Evolutionary conservation across 2,329 filamentous ascomycete species (phyloP), one percentile per base, ranked within the genome.

Genomic region (Ceratocystis ficicola): DNA sequence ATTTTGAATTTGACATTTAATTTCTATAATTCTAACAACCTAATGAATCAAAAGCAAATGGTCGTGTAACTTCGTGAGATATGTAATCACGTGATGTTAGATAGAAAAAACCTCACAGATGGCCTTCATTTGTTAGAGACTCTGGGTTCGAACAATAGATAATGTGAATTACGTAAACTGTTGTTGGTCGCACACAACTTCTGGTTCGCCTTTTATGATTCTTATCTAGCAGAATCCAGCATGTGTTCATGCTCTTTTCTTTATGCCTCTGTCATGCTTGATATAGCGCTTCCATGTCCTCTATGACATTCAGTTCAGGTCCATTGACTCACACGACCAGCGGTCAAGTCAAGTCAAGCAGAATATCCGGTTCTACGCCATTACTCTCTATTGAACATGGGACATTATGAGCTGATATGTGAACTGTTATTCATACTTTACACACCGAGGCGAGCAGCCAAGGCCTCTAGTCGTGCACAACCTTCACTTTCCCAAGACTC

Each of bases 351-450:
- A n/a, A 30, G 17, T 8, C 20, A n/a, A 30, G 36, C 10, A 41
- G 36, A 41, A 22, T 30, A n/a, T 36, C 22, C 22, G 30, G 5
- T 59, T 25, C 17, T 20, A 30, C 12, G 17, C n/a, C 55, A n/a
- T n/a, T 15, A 36, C 17, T 36, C 12, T n/a, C 32, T 3, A n/a
- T 52, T 52, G 48, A 15, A 52, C 15, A 22, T 22, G 48, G 46
- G 5, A 48, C 1, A 41, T 41, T 12, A 3, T 30, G 8, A 17
- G 30, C 15, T 48, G 28, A 41, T 61, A 62, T 63, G 59, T 44
- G 48, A 20, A 30, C 36, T 44, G 44, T 66, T 41, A 59, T 66
- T 62, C 62, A 57, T 66, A 63, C 63, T 59, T n/a, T 66, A 66
- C 59, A 66, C 30, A 55, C 20, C 30, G n/a, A 50, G 59, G 59